These are phyloP conservation scores for Emmonsiellopsis sp. DNA, from an alignment of 2,329 filamentous ascomycete species.

Conservation along the genomic window DNA sequence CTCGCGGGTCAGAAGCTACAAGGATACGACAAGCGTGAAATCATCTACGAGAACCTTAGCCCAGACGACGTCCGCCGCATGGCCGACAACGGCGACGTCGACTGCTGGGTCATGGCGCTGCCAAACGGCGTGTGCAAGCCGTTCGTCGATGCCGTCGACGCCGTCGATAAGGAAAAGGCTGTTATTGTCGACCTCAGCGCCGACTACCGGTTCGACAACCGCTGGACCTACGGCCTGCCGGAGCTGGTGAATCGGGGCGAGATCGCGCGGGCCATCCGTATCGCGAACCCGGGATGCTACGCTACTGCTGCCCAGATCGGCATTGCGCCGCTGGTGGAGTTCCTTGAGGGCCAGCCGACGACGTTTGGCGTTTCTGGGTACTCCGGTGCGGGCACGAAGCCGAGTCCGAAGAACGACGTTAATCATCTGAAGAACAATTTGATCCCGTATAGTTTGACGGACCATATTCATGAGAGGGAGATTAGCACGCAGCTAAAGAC, in stretches of 20 bases:
- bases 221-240: conserved; percentile 84
- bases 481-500: conserved; percentile 69
- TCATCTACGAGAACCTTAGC: conserved; percentile 83
- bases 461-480: conserved; percentile 91
- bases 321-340: conserved; percentile 69
- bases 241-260: conserved; percentile 70
- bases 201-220: conserved; percentile 80
- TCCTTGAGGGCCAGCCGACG: conserved; percentile 68
- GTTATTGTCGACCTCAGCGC: conserved; percentile 92
- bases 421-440: conserved; percentile 75
- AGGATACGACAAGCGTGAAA: conserved; percentile 83
- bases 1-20: conserved; percentile 76
- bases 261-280: conserved; percentile 69
- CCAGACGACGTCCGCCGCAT: conserved; percentile 79
- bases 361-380: conserved; percentile 91
- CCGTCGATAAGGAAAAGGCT: conserved; percentile 56
- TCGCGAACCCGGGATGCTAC: conserved; percentile 91
- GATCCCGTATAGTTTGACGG: conserved; percentile 82
- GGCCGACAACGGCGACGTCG: conserved; percentile 73
- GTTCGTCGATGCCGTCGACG: conserved; percentile 78
- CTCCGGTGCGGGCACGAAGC: conserved; percentile 90
- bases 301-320: conserved; percentile 86
- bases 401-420: conserved; percentile 86
- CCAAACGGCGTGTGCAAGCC: conserved; percentile 93
- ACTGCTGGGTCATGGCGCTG: conserved; percentile 96